Evolutionary conservation across 495 filamentous ascomycete genomes (phyloP).

Genomic region (Trichoderma asperelloides): DNA sequence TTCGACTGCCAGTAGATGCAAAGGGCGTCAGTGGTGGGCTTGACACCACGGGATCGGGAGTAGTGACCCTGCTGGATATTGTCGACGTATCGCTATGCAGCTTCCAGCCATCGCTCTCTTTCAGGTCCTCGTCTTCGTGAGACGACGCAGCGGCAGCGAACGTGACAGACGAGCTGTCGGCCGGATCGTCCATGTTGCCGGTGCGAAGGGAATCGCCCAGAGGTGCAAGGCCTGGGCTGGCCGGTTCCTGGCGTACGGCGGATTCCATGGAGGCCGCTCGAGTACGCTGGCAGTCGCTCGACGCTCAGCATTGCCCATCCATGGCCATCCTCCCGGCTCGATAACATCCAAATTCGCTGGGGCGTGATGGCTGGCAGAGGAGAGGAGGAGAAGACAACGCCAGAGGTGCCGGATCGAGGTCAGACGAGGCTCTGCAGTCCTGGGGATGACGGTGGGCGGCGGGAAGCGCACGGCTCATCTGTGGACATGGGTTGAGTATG

Average conservation of each 20-base stretch:
- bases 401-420: neutral
- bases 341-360: neutral
- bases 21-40: neutral
- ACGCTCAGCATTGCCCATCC: constrained; percentile 2
- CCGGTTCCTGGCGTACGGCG: neutral
- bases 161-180: neutral
- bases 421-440: neutral
- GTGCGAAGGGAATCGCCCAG: neutral
- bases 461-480: neutral
- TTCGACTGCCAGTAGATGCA: constrained; percentile 1
- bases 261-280: neutral
- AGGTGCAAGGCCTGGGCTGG: neutral
- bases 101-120: neutral
- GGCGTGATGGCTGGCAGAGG: neutral
- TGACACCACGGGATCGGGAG: neutral
- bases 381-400: neutral
- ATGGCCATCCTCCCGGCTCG: neutral
- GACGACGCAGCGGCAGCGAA: neutral
- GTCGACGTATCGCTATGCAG: constrained; percentile 4
- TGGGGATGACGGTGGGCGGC: neutral
- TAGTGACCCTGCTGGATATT: constrained; percentile 3
- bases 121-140: constrained; percentile 1
- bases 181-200: neutral
- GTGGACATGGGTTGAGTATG: neutral
- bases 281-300: neutral